Percentiles rank a stretch among this genome's conserved stretches.
These are phyloP conservation scores for Colletotrichum spaethianum DNA, from an alignment of 2,329 filamentous ascomycete genomes.

Conservation along the genomic window DNA sequence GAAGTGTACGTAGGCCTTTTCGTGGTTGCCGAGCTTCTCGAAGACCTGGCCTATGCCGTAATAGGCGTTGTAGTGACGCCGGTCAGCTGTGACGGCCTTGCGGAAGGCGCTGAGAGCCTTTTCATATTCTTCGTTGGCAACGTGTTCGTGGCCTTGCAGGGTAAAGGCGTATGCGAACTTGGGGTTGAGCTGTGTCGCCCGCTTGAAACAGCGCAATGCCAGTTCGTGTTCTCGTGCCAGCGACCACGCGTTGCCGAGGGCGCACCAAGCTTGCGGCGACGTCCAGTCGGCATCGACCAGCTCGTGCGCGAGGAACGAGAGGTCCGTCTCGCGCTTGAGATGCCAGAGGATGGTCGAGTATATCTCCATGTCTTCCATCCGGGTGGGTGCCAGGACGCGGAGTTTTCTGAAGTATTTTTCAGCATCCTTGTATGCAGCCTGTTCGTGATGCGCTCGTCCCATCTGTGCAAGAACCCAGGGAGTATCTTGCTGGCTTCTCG, in stretches of 20 bases:
- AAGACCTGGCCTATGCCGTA: constrained; percentile 90
- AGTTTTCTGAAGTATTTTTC: constrained; percentile 89
- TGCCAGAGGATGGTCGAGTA: constrained; percentile 99
- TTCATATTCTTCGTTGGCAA: constrained; percentile 97
- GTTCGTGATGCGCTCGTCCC: constrained; percentile 92
- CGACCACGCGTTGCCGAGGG: constrained; percentile 94
- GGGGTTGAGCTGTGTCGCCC: constrained; percentile 90
- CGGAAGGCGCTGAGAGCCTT: constrained; percentile 92
- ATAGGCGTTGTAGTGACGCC: constrained; percentile 97
- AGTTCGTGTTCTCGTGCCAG: constrained; percentile 94
- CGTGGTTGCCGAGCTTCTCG: constrained; percentile 90
- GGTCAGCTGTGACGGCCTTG: constrained; percentile 86
- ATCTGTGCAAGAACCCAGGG: constrained; percentile 95
- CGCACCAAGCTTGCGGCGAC: constrained; percentile 96
- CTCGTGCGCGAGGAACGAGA: constrained; percentile 93
- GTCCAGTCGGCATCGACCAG: constrained; percentile 89
- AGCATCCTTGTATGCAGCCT: constrained; percentile 86
- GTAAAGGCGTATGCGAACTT: constrained; percentile 97
- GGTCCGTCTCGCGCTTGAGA: constrained; percentile 89
- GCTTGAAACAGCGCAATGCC: constrained; percentile 93
- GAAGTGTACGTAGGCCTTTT: constrained; percentile 93
- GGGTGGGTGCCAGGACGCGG: constrained; percentile 83
- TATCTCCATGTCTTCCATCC: constrained; percentile 95
- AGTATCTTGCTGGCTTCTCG: constrained; percentile 84
- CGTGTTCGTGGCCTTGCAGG: constrained; percentile 94